Evolutionary conservation across 192 early-diverging fungal genomes (phyloP).

Genomic region (Coemansia sp.): DNA sequence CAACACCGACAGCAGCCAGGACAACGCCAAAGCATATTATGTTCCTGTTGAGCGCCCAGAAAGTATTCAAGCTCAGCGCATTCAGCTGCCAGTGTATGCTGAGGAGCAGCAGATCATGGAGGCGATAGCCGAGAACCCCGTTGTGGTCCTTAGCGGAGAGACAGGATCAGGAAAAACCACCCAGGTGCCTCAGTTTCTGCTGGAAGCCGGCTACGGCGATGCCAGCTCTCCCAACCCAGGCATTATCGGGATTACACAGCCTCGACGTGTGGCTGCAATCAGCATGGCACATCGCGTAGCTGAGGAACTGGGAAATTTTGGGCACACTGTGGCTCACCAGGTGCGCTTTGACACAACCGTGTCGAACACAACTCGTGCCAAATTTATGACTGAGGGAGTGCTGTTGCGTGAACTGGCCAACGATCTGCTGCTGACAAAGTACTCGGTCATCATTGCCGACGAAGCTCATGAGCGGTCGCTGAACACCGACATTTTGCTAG

Average conservation of each 20-base stretch:
- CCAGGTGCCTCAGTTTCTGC: slow-evolving; percentile 95
- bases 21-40: slow-evolving; percentile 55
- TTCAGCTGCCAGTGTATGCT: slow-evolving; percentile 81
- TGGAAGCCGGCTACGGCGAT: slow-evolving; percentile 97
- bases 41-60: slow-evolving; percentile 74
- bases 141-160: slow-evolving; percentile 94
- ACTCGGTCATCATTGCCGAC: slow-evolving; percentile 95
- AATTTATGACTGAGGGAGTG: slow-evolving; percentile 99
- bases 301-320: slow-evolving; percentile 77
- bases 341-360: slow-evolving; percentile 91
- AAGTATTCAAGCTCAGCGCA: slow-evolving; percentile 70
- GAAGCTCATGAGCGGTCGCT: slow-evolving; percentile 98
- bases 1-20: neutral
- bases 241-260: slow-evolving; percentile 96
- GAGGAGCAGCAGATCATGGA: slow-evolving; percentile 99
- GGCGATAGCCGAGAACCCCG: slow-evolving; percentile 78
- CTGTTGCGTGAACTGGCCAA: slow-evolving; percentile 86
- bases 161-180: slow-evolving; percentile 97
- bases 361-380: slow-evolving; percentile 75
- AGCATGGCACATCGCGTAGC: slow-evolving; percentile 94
- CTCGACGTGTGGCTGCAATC: slow-evolving; percentile 94
- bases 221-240: slow-evolving; percentile 75
- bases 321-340: slow-evolving; percentile 61
- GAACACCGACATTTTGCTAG: slow-evolving; percentile 97
- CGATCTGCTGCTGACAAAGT: slow-evolving; percentile 87